Base-by-base conservation (phyloP, 495 filamentous ascomycete species). In the Penicillium bovifimosum region DNA sequence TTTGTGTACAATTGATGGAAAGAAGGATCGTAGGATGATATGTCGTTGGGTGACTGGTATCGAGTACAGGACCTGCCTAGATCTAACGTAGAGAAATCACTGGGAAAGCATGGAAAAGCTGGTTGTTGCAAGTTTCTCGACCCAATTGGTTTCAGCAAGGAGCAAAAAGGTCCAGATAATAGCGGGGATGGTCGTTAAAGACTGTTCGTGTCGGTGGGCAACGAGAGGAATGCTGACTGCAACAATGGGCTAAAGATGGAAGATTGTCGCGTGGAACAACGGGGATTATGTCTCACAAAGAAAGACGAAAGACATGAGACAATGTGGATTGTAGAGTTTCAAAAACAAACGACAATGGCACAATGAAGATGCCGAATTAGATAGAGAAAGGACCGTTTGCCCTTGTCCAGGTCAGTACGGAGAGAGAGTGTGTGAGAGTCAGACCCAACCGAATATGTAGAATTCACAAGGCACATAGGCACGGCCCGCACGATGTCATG, bases 151-250 rank as follows among this genome's bases (percentile, higher is more conserved):
- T 43, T 36, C 56, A 48, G 41, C 18, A 36, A 35, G 38, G 31
- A 53, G 39, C 47, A 16, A 38, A 40, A 58, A 32, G 53, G 53
- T 63, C 60, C 58, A 50, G 39, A 54, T 44, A 47, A 52, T 35
- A 31, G 47, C 29, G 16, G 16, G 29, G 24, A 52, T 55, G 36
- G 32, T 40, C 55, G 26, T 36, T 34, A 54, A 49, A 51, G 50
- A 36, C n/a, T 36, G 38, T 49, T 44, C 33, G 50, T 47, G 63
- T 67, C 46, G 60, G 44, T 18, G 50, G 66, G 66, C 66, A 72
- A 74, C 71, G 61, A 68, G 66, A 62, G 63, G 71, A 74, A 74
- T 72, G 71, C 64, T 59, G 48, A 65, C 62, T 59, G 35, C 35
- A 43, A 55, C 46, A 41, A 48, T 33, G 38, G 34, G 41, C 45